phyloP scores from a whole-genome alignment of 2,329 filamentous ascomycete species.

The Teratosphaeria zuluensis region DNA sequence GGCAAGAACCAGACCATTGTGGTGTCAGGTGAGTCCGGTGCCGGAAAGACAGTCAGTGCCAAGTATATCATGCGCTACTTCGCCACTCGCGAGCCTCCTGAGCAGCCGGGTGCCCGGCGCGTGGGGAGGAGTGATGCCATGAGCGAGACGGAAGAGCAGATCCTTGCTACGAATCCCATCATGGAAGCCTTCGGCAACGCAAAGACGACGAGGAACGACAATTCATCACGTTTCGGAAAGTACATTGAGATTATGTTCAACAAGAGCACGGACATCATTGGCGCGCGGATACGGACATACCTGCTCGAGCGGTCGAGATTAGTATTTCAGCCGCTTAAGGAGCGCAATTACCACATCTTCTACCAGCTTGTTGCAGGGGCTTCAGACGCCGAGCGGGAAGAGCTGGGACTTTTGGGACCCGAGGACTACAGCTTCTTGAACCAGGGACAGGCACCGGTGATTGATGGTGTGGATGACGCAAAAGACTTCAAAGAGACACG shows the following conservation, averaged over 20 bases:
- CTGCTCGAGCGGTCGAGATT: constrained; percentile 88
- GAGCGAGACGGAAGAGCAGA: constrained; percentile 98
- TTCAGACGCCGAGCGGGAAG: constrained; percentile 70
- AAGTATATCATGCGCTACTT: constrained; percentile 99
- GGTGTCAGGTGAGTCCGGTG: constrained; percentile 97
- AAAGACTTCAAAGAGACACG: constrained; percentile 86
- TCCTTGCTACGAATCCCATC: constrained; percentile 94
- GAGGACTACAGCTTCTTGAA: constrained; percentile 96
- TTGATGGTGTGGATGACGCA: constrained; percentile 92
- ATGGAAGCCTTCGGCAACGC: constrained; percentile 99
- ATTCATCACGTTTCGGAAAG: constrained; percentile 97
- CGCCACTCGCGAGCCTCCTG: constrained; percentile 88
- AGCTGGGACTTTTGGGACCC: constrained; percentile 67
- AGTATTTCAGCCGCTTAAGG: constrained; percentile 94
- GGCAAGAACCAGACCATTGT: constrained; percentile 95
- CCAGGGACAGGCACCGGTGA: constrained; percentile 81
- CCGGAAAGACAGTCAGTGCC: constrained; percentile 96
- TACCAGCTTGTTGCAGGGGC: constrained; percentile 93
- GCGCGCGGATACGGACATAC: constrained; percentile 93
- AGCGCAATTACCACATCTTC: constrained; percentile 98
- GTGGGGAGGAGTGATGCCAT: constrained; percentile 71
- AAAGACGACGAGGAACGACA: constrained; percentile 99
- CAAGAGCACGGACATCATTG: constrained; percentile 87
- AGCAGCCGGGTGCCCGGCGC: constrained; percentile 66
- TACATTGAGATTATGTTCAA: constrained; percentile 99